Evolutionary conservation across 768 basidiomycete species (phyloP), one percentile per base, ranked within the genome.

Genomic region (Boletus fagicola): DNA sequence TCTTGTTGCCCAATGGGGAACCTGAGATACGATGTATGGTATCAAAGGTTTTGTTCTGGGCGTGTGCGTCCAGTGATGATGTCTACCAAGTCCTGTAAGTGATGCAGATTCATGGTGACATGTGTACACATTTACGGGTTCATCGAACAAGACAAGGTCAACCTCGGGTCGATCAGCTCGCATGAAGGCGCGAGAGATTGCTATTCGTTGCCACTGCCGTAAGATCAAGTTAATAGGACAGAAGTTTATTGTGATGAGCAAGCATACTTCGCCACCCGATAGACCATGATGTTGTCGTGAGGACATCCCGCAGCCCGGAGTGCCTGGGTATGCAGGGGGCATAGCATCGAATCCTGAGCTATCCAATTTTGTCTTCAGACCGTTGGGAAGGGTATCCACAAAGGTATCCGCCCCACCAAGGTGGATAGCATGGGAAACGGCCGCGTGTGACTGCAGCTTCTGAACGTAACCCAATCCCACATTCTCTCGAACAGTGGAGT

Each of bases 141-240:
- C 90, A 70, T 95, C 93, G 66, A 94, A 88, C 42, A 94, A 72
- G 33, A 94, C 76, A 15, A 94, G 74, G 72, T 94, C 90, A 26
- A 90, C 82, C 61, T 86, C 84, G 22, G 83, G 88, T 66, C 82
- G 83, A 65, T 77, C 81, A 48, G 89, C 87, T 58, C 92, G 79
- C 88, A 94, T 91, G 65, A 94, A 94, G 16, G 91, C 89, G 48
- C 93, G 82, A 47, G 92, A 88, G 49, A 94, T 81, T 18, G 93
- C 92, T 55, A 95, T 82, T 63, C 89, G 77, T 74, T 93, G 91
- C 92, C 92, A 93, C 89, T 92, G 67, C 35, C 61, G 65, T 60
- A 56, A 57, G 51, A 53, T 57, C 20, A 30, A 36, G 54, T 70
- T 35, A 61, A 24, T 45, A 15, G 31, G 31, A 49, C n/a, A 62